Percentiles rank a stretch among this genome's conserved stretches.
Conservation (phyloP, 768 basidiomycete species). For the Dictyophora rubrovolvata region DNA sequence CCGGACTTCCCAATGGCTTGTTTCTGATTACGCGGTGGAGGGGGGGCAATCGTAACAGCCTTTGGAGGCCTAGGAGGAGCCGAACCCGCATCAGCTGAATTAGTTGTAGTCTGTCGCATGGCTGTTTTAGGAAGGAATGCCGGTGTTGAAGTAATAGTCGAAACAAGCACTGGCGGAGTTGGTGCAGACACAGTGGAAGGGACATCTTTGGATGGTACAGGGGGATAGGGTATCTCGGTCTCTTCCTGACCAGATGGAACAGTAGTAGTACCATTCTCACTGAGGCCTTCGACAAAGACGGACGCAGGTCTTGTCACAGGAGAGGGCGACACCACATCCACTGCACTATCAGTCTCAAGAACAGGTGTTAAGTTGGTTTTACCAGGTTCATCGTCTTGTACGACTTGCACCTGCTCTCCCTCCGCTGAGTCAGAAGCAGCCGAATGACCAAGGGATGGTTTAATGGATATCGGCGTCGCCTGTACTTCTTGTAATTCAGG, state of each 20-base stretch:
- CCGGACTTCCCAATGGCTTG: slow-evolving; percentile 67
- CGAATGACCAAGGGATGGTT: not conserved
- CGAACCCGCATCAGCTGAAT: not conserved
- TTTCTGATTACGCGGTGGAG: slow-evolving; percentile 18
- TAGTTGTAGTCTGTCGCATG: not conserved
- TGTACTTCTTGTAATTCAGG: slow-evolving; percentile 26
- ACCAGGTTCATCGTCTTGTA: not conserved
- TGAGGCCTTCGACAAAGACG: not conserved
- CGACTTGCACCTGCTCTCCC: slow-evolving; percentile 8
- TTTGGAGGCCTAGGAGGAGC: slow-evolving; percentile 12
- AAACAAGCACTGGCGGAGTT: not conserved
- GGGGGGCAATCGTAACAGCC: slow-evolving; percentile 8
- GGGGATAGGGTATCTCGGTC: slow-evolving; percentile 15
- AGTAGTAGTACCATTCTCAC: not conserved
- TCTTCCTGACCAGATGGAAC: not conserved
- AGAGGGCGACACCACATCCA: not conserved
- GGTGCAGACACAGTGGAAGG: slow-evolving; percentile 12
- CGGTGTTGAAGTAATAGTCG: slow-evolving; percentile 15
- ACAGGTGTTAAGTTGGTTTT: slow-evolving; percentile 38
- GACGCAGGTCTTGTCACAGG: not conserved
- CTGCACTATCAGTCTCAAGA: slow-evolving; percentile 4
- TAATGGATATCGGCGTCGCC: slow-evolving; percentile 5
- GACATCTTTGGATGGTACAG: slow-evolving; percentile 23
- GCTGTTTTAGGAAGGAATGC: slow-evolving; percentile 23
- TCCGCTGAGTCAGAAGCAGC: slow-evolving; percentile 16